Conservation (phyloP, 306 rosid species). For the Begonia fuchsioides region DNA sequence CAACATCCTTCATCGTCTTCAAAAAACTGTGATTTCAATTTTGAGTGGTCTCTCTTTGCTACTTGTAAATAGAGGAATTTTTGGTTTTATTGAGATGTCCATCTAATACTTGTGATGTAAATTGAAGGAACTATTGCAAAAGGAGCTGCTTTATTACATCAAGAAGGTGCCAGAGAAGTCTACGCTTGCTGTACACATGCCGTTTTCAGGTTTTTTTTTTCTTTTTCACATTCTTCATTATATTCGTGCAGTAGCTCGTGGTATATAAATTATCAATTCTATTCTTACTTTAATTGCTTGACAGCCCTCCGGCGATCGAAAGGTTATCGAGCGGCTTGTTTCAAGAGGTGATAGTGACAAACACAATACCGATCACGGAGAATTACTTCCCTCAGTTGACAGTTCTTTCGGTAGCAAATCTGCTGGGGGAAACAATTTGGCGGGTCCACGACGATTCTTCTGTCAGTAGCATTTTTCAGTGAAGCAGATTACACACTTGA, state of each 20-base stretch:
- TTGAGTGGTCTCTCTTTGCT: too few relatives aligned
- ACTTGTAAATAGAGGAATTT: too few relatives aligned
- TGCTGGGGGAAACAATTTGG: constrained; percentile 97
- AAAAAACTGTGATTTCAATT: too few relatives aligned
- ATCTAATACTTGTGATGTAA: neutral
- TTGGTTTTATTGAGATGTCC: neutral
- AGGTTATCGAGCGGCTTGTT: constrained; percentile 81
- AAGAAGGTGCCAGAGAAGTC: constrained; percentile 95
- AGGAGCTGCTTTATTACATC: constrained; percentile 84
- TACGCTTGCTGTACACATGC: constrained; percentile 96
- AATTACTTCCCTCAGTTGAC: constrained; percentile 89
- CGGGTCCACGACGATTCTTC: constrained; percentile 98
- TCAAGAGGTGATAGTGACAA: constrained; percentile 93
- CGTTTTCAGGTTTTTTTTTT: constrained; percentile 62
- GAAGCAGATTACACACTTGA: constrained; percentile 1
- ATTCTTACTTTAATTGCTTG: neutral
- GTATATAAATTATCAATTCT: too few relatives aligned
- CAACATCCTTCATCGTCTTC: too few relatives aligned
- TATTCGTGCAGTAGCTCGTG: too few relatives aligned
- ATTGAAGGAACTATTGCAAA: constrained; percentile 76
- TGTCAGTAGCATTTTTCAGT: constrained; percentile 75
- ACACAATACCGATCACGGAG: constrained; percentile 76
- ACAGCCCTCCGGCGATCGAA: constrained; percentile 97
- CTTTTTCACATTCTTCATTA: too few relatives aligned
- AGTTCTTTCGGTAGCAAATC: constrained; percentile 85